Base-by-base conservation (phyloP, 495 filamentous ascomycete species). In the Hapsidospora chrysogenum region DNA sequence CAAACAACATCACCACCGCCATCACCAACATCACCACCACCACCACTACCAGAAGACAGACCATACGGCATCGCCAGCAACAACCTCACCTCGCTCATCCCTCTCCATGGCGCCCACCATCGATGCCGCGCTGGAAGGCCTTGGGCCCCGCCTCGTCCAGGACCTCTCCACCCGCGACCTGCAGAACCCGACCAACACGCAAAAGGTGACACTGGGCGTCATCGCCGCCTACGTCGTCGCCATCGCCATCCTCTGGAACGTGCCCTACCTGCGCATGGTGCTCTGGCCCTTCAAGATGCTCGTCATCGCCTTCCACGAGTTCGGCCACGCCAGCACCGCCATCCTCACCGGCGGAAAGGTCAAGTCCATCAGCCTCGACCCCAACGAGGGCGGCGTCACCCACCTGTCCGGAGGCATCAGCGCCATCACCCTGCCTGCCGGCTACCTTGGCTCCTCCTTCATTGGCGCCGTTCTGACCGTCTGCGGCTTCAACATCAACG, bases 241-340 rank as follows among this genome's bases (percentile, higher is more conserved):
- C 26, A 84, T 85, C 42, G 77, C 77, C 3, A 53, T 84, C 16
- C 56, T 85, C 5, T 85, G 80, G 80, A 85, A 85, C 50, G 38
- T 84, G 7, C 80, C 80, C 1, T 84, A 85, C 48, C 51, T 85
- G 13, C 66, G 73, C 13, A 79, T 64, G 63, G 62, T 70, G 0
- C 53, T 85, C 14, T 85, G 78, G 78, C 80, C 80, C n/a, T 85
- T 85, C 63, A 85, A 85, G 75, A 85, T 85, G 80, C 68, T 85
- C 22, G 78, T 84, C 9, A 85, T 85, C 34, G 79, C 80, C 20
- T 85, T 84, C 56, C 79, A 85, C 60, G 80, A 85, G 51, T 85
- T 84, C 52, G 69, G 74, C 20, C 80, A 85, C 57, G 80, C 80
- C 29, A 73, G 78, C 42, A 73, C 74, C 4, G 74, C 78, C 27